Evolutionary conservation across 805 yeast species (phyloP).

Genomic region (Candida ulmi): DNA sequence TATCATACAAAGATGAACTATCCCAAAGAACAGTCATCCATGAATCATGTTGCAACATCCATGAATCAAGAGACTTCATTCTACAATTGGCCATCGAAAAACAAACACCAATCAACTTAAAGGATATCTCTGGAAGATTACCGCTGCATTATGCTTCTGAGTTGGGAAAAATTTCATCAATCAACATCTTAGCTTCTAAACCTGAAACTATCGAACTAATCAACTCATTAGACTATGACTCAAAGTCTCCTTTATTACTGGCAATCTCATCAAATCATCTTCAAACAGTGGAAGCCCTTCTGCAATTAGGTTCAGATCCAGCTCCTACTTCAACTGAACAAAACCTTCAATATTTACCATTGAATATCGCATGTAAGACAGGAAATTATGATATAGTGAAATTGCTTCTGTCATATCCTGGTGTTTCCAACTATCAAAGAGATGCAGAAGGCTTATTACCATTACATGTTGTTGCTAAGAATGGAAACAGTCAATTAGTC

Average conservation of each 20-base stretch:
- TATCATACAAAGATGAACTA: conserved; percentile 62
- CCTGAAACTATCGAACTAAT: conserved; percentile 22
- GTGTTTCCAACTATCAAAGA: conserved; percentile 37
- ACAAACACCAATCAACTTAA: conserved; percentile 27
- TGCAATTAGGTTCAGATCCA: conserved; percentile 42
- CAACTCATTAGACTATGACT: conserved; percentile 56
- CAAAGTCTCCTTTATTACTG: conserved; percentile 76
- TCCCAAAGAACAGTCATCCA: conserved; percentile 73
- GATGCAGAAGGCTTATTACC: conserved; percentile 89
- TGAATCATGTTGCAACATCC: conserved; percentile 38
- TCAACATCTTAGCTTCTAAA: conserved; percentile 30
- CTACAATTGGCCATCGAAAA: conserved; percentile 19
- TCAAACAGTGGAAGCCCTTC: conserved; percentile 44
- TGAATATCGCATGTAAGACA: conserved; percentile 83
- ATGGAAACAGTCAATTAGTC: conserved; percentile 69
- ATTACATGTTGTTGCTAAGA: conserved; percentile 80
- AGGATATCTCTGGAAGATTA: conserved; percentile 68
- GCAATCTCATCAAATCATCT: conserved; percentile 69
- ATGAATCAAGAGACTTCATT: conserved; percentile 18
- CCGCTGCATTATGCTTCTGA: conserved; percentile 87
- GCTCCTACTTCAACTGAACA: conserved; percentile 42
- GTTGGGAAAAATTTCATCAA: conserved; percentile 40
- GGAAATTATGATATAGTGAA: conserved; percentile 72
- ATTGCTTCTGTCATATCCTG: conserved; percentile 27
- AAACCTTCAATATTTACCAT: conserved; percentile 63